Conservation (phyloP, 345 rosid species). For the Cardamine occulta region DNA sequence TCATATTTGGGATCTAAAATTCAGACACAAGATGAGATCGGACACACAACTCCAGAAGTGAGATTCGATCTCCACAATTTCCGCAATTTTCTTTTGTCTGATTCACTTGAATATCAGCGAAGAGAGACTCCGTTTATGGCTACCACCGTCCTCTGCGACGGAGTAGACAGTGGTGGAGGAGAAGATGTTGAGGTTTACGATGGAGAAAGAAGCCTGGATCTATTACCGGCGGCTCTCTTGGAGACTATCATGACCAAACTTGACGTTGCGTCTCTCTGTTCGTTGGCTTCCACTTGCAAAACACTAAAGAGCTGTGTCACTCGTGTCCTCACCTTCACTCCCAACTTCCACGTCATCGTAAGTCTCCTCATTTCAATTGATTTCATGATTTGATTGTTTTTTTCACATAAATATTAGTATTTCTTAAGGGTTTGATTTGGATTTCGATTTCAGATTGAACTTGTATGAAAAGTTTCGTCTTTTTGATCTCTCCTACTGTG, state of each 20-base stretch:
- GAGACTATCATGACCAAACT: constrained; percentile 77
- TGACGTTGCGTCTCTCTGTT: constrained; percentile 78
- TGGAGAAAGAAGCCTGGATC: constrained; percentile 56
- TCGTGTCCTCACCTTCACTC: constrained; percentile 75
- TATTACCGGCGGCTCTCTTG: constrained; percentile 67
- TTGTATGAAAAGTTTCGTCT: not conserved
- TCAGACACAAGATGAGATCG: constrained; percentile 22
- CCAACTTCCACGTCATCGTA: constrained; percentile 75
- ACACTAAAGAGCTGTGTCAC: constrained; percentile 58
- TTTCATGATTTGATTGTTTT: not conserved
- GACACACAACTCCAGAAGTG: not conserved
- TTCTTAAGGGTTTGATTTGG: not conserved
- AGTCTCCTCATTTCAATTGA: constrained; percentile 15
- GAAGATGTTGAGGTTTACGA: constrained; percentile 29
- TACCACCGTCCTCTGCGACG: constrained; percentile 1
- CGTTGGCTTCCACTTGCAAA: constrained; percentile 70
- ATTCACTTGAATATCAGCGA: not conserved
- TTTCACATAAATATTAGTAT: not conserved
- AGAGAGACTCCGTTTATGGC: constrained; percentile 31
- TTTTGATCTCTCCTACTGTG: not conserved
- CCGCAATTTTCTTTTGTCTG: not conserved
- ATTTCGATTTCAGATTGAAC: not conserved
- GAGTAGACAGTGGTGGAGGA: constrained; percentile 17
- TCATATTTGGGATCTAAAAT: constrained; percentile 11
- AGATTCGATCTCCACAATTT: constrained; percentile 24